A percentile compares a stretch with the other conserved stretches of the same genome.
Conservation (phyloP, 2,329 filamentous ascomycete species). For the Pleomassaria siparia region DNA sequence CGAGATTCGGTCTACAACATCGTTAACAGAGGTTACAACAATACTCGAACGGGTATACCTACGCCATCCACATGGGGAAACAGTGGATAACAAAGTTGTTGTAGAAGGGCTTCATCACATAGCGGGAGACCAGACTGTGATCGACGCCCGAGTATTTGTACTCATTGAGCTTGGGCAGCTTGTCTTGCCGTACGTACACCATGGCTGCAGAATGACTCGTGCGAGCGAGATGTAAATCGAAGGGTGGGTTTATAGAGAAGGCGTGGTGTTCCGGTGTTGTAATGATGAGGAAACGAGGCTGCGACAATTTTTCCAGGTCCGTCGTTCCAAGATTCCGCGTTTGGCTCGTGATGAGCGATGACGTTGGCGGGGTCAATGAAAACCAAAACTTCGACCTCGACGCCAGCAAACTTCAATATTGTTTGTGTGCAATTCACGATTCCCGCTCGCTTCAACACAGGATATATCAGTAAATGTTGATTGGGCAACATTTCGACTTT, state of each 20-base stretch:
- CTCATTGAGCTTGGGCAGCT: conserved; percentile 82
- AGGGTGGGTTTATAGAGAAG: background rate
- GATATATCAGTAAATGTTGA: background rate
- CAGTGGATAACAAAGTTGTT: conserved; percentile 89
- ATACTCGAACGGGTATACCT: conserved; percentile 40
- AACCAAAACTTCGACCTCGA: background rate
- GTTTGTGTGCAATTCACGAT: background rate
- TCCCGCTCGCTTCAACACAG: background rate
- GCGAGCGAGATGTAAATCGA: background rate
- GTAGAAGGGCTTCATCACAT: conserved; percentile 97
- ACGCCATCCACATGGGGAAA: conserved; percentile 95
- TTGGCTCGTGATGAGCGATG: conserved; percentile 33
- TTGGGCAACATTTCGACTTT: conserved; percentile 3
- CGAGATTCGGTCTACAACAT: conserved; percentile 38
- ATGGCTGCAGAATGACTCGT: conserved; percentile 52
- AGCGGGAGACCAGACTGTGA: conserved; percentile 84
- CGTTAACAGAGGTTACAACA: conserved; percentile 19
- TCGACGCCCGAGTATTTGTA: conserved; percentile 97
- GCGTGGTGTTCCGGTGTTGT: conserved; percentile 9
- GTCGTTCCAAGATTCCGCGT: conserved; percentile 15
- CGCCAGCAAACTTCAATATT: background rate
- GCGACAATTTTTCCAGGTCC: conserved; percentile 8
- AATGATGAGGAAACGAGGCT: conserved; percentile 6
- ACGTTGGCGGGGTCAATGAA: conserved; percentile 25
- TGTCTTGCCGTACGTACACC: conserved; percentile 94